A percentile compares a stretch with the other conserved stretches of the same genome.
Conservation (phyloP, 768 basidiomycete species). For the Russula brevipes region DNA sequence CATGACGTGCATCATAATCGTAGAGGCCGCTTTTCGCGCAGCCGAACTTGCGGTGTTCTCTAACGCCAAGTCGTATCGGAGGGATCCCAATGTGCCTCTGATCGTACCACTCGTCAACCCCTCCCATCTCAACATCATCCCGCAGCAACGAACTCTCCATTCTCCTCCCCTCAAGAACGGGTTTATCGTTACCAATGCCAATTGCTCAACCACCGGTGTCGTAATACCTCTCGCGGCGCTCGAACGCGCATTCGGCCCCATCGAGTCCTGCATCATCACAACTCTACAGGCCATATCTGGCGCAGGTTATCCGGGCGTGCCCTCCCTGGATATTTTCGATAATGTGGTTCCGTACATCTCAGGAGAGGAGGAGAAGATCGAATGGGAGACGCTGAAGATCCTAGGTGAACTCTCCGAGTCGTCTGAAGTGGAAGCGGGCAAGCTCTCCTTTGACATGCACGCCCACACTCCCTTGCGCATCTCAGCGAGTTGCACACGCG, state of each 20-base stretch:
- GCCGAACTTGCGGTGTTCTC: constrained; percentile 93
- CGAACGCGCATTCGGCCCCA: constrained; percentile 88
- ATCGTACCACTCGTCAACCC: constrained; percentile 96
- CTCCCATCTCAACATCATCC: constrained; percentile 74
- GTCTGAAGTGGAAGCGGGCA: constrained; percentile 37
- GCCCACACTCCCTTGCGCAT: constrained; percentile 73
- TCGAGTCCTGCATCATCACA: constrained; percentile 85
- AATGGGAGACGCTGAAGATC: constrained; percentile 98
- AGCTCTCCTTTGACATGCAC: constrained; percentile 80
- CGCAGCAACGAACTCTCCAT: constrained; percentile 71
- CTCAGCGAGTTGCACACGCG: constrained; percentile 90
- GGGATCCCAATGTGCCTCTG: constrained; percentile 90
- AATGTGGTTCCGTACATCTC: constrained; percentile 93
- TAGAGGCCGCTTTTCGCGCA: constrained; percentile 80
- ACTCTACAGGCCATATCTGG: constrained; percentile 99
- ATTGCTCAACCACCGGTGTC: constrained; percentile 92
- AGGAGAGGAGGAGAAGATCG: constrained; percentile 96
- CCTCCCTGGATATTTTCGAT: constrained; percentile 87
- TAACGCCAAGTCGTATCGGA: constrained; percentile 93
- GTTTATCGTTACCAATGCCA: constrained; percentile 97
- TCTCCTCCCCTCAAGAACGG: constrained; percentile 68
- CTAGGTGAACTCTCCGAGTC: constrained; percentile 68
- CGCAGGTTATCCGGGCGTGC: constrained; percentile 91
- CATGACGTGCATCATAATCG: not conserved
- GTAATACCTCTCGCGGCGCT: constrained; percentile 89